Evolutionary conservation across 164 flowering plant genomes (phyloP).

Genomic region (Liriodendron chinense): DNA sequence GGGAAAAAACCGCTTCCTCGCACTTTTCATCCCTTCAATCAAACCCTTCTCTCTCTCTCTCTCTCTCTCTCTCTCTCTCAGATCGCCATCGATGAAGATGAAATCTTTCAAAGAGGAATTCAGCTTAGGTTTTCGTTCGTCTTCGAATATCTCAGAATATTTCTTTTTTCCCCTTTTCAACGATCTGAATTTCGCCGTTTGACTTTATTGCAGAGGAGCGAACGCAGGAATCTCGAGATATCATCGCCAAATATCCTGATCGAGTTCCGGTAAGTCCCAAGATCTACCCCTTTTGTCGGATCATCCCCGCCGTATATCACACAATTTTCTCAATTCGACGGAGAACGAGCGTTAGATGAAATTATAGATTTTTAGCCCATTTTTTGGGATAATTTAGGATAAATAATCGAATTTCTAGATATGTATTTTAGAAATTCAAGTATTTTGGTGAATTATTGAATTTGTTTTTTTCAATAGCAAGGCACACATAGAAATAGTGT

Average conservation of each 20-base stretch:
- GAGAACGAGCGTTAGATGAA: background rate
- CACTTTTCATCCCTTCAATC: background rate
- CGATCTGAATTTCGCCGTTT: conserved; percentile 1
- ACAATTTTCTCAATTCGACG: background rate
- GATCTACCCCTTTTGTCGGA: background rate
- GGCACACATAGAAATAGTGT: too few relatives aligned
- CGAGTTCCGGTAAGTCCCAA: conserved; percentile 14
- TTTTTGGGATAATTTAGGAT: background rate
- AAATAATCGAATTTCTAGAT: background rate
- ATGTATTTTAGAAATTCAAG: too few relatives aligned
- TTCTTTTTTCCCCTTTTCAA: background rate
- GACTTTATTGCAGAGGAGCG: conserved; percentile 12
- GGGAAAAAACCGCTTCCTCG: background rate
- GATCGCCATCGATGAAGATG: conserved; percentile 33
- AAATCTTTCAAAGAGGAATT: conserved; percentile 61
- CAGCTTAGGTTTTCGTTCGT: conserved; percentile 42
- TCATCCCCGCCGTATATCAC: background rate
- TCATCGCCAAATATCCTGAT: conserved; percentile 15
- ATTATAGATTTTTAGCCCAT: background rate
- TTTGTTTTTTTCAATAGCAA: too few relatives aligned
- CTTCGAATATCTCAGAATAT: background rate
- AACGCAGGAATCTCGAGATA: conserved; percentile 11
- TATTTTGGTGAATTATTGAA: background rate
- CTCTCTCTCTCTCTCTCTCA: background rate
- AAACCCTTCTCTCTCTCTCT: background rate